Conservation (phyloP, 768 basidiomycete genomes). For the Podaxis mareebaensis region DNA sequence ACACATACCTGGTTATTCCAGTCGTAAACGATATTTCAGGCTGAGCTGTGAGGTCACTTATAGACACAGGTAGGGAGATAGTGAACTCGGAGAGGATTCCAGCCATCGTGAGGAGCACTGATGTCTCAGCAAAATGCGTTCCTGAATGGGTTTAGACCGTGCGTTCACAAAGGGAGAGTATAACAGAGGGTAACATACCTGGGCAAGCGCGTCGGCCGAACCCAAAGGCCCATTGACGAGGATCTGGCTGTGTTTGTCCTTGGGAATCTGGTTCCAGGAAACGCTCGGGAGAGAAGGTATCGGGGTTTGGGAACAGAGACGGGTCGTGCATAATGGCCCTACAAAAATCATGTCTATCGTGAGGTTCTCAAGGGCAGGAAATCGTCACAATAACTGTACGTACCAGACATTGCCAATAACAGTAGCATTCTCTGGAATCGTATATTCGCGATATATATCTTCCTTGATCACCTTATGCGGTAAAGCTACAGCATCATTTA, state of each 20-base stretch:
- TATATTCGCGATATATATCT: constrained; percentile 45
- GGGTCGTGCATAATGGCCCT: constrained; percentile 30
- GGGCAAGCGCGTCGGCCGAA: constrained; percentile 26
- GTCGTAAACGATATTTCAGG: constrained; percentile 20
- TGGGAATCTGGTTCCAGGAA: constrained; percentile 9
- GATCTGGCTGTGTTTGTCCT: constrained; percentile 19
- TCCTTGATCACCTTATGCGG: constrained; percentile 43
- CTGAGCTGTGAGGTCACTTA: background rate
- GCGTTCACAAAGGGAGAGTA: background rate
- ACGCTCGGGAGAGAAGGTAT: constrained; percentile 23
- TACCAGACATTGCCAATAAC: constrained; percentile 51
- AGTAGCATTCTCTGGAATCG: constrained; percentile 45
- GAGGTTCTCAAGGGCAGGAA: background rate
- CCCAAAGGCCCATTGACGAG: constrained; percentile 23
- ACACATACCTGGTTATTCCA: constrained; percentile 17
- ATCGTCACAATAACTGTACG: constrained; percentile 3
- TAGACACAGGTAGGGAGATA: constrained; percentile 10
- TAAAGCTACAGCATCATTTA: constrained; percentile 29
- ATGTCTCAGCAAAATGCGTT: constrained; percentile 22
- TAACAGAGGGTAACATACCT: constrained; percentile 13
- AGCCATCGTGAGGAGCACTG: constrained; percentile 21
- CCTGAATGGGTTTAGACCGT: constrained; percentile 8
- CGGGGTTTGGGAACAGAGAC: constrained; percentile 21
- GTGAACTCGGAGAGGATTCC: constrained; percentile 17
- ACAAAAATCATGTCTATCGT: background rate